These are phyloP conservation scores for Apiospora saccharicola DNA, from an alignment of 2,329 filamentous ascomycete species.

Conservation along the genomic window DNA sequence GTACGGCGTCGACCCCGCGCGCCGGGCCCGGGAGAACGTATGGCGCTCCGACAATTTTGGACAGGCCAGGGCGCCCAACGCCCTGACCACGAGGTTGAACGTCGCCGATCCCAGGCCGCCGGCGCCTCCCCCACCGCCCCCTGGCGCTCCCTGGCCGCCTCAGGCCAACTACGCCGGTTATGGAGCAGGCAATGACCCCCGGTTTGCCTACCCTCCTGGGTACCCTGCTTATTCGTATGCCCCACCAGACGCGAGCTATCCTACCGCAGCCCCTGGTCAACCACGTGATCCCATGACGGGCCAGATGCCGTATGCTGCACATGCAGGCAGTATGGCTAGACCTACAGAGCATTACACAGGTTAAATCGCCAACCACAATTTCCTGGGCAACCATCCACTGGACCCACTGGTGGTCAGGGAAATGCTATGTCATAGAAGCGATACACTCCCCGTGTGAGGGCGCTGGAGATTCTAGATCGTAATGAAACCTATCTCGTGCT, in stretches of 20 bases:
- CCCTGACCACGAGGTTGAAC: background rate
- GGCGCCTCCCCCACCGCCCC: background rate
- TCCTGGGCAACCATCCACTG: background rate
- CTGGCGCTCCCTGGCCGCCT: background rate
- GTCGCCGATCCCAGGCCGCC: background rate
- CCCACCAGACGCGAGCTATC: background rate
- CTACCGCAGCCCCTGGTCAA: background rate
- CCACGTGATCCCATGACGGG: background rate
- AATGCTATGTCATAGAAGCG: background rate
- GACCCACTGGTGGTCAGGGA: background rate
- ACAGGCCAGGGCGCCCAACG: background rate
- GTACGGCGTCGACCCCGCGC: slow-evolving; percentile 1
- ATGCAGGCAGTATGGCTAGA: background rate
- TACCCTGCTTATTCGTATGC: background rate
- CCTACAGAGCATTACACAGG: background rate
- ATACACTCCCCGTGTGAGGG: background rate
- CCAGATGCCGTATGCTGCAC: background rate
- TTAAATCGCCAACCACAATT: background rate
- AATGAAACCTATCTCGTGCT: no score
- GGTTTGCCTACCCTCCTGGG: background rate
- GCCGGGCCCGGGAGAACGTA: slow-evolving; percentile 2
- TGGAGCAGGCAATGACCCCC: background rate
- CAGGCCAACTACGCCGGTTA: background rate
- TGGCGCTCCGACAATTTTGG: background rate
- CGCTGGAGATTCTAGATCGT: no score